phyloP scores from a whole-genome alignment of 2,329 filamentous ascomycete genomes.

The Stenocarpella maydis region DNA sequence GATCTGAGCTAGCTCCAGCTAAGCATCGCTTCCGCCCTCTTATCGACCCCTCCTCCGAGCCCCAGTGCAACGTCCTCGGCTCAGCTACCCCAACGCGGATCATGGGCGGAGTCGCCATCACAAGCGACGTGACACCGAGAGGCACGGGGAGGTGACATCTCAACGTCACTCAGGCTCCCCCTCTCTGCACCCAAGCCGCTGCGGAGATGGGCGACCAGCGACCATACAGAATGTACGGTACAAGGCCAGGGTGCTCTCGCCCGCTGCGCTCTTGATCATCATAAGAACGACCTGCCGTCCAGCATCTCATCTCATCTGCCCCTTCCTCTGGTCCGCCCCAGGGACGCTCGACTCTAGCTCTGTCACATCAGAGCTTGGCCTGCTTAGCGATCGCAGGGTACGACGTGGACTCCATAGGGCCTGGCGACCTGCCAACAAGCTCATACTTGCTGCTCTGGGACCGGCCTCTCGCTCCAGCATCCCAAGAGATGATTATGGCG shows the following conservation, averaged over 20 bases:
- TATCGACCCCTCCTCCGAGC: background rate
- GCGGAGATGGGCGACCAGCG: background rate
- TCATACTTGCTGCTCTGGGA: background rate
- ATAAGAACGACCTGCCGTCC: slow-evolving; percentile 20
- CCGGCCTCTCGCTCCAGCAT: background rate
- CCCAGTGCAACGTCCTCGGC: slow-evolving; percentile 5
- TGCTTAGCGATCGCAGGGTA: background rate
- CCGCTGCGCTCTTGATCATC: background rate
- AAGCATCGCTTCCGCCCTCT: slow-evolving; percentile 21
- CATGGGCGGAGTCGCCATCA: slow-evolving; percentile 18
- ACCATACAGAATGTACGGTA: background rate
- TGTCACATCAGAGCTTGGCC: slow-evolving; percentile 22
- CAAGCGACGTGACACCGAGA: slow-evolving; percentile 13
- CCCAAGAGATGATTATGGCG: slow-evolving; percentile 24
- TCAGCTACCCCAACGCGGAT: slow-evolving; percentile 21
- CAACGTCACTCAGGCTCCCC: slow-evolving; percentile 14
- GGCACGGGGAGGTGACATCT: background rate
- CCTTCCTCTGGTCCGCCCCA: background rate
- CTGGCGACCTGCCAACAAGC: background rate
- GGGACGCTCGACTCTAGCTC: slow-evolving; percentile 15
- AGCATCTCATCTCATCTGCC: background rate
- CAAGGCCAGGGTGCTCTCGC: background rate
- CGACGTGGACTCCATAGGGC: slow-evolving; percentile 5
- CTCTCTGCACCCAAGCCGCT: background rate
- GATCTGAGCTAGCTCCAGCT: slow-evolving; percentile 10